Conservation (phyloP, 2,329 filamentous ascomycete genomes). For the Fusarium sp. region DNA sequence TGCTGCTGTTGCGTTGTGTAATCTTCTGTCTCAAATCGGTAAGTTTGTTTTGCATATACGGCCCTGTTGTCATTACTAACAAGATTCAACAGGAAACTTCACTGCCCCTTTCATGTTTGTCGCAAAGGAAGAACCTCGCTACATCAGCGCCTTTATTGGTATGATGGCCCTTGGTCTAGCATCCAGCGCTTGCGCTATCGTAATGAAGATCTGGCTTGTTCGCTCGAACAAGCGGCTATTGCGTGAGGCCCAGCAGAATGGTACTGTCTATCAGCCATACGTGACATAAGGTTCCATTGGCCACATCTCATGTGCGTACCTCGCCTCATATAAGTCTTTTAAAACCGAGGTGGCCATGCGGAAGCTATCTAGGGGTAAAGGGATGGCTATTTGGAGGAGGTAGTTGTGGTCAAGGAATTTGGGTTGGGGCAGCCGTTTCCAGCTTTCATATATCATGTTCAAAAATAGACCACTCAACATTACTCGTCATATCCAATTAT, state of each 20-base stretch:
- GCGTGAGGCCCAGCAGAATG: constrained; percentile 20
- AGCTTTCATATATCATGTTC: too few relatives aligned
- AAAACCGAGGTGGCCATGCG: too few relatives aligned
- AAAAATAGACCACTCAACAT: too few relatives aligned
- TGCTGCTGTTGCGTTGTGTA: constrained; percentile 17
- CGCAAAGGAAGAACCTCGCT: constrained; percentile 18
- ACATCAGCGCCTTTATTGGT: constrained; percentile 22
- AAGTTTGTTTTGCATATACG: rapidly evolving
- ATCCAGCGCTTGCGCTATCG: constrained; percentile 7
- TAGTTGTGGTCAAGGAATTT: too few relatives aligned
- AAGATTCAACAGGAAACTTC: not conserved
- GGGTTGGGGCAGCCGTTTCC: too few relatives aligned
- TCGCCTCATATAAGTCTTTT: too few relatives aligned
- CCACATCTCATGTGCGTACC: not conserved
- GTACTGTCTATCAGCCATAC: constrained; percentile 22
- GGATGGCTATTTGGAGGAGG: too few relatives aligned
- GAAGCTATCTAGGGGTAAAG: too few relatives aligned
- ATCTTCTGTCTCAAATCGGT: constrained; percentile 17
- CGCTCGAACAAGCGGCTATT: constrained; percentile 19
- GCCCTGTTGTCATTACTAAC: not conserved
- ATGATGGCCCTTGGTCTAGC: constrained; percentile 24
- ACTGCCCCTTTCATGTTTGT: constrained; percentile 29
- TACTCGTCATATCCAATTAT: too few relatives aligned
- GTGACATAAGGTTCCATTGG: constrained; percentile 1
- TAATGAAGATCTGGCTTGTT: constrained; percentile 19